Conservation (phyloP, 1,284 basidiomycete genomes). For the Trichosporon coremiiforme region DNA sequence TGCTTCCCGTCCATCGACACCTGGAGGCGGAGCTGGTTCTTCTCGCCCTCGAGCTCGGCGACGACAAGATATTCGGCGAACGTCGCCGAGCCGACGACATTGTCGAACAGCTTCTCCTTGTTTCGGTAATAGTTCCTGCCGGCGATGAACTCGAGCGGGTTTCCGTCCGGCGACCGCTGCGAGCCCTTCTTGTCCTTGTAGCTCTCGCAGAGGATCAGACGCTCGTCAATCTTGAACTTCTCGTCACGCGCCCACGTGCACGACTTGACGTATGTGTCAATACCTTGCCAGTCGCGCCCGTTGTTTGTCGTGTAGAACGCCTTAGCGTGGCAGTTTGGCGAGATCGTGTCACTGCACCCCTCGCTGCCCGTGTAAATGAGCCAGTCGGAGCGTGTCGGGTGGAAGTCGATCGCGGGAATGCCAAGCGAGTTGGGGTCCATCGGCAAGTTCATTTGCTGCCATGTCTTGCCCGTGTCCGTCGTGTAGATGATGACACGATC, state of each 20-base stretch:
- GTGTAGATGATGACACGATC: slow-evolving; percentile 72
- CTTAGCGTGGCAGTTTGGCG: slow-evolving; percentile 66
- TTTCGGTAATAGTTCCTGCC: slow-evolving; percentile 74
- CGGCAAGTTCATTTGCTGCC: slow-evolving; percentile 68
- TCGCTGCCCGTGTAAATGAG: slow-evolving; percentile 85
- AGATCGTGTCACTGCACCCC: slow-evolving; percentile 62
- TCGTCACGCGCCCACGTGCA: slow-evolving; percentile 90
- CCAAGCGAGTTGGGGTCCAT: slow-evolving; percentile 76
- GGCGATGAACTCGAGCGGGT: slow-evolving; percentile 76
- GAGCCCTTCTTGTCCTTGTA: slow-evolving; percentile 79
- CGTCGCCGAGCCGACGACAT: slow-evolving; percentile 91
- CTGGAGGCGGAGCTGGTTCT: slow-evolving; percentile 69
- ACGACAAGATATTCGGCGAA: slow-evolving; percentile 95
- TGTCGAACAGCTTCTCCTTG: slow-evolving; percentile 76
- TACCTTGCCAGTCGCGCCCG: slow-evolving; percentile 71
- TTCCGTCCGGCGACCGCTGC: slow-evolving; percentile 65
- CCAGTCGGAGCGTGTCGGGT: slow-evolving; percentile 75
- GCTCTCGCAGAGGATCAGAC: slow-evolving; percentile 89
- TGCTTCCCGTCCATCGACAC: slow-evolving; percentile 86
- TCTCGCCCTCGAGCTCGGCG: slow-evolving; percentile 67
- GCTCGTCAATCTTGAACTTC: slow-evolving; percentile 75
- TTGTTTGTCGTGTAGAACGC: slow-evolving; percentile 75
- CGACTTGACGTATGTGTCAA: slow-evolving; percentile 85
- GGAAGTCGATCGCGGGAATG: slow-evolving; percentile 79
- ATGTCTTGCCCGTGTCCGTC: slow-evolving; percentile 74